Conservation (phyloP, 371 early-diverging fungal genomes). For the Mucor plumbeus region DNA sequence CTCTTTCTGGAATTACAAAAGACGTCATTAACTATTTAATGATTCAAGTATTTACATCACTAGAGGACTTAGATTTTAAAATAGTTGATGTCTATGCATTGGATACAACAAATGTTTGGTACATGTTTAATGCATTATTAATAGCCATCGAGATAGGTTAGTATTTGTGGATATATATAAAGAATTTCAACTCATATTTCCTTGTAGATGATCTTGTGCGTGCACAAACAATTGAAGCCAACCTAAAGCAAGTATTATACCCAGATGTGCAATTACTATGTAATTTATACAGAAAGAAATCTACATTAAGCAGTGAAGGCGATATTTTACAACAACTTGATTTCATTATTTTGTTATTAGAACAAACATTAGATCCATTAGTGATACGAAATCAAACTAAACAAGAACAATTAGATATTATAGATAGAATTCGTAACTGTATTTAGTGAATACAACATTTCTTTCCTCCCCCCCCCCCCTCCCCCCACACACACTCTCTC, state of each 20-base stretch:
- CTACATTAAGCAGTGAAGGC: slow-evolving; percentile 1
- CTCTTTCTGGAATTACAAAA: neutral
- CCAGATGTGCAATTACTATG: slow-evolving; percentile 25
- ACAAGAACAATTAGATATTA: slow-evolving; percentile 11
- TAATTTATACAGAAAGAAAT: slow-evolving; percentile 9
- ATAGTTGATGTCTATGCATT: slow-evolving; percentile 24
- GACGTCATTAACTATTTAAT: slow-evolving; percentile 2
- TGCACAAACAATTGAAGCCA: slow-evolving; percentile 18
- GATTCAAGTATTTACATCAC: slow-evolving; percentile 12
- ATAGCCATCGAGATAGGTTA: slow-evolving; percentile 36
- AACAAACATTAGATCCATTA: slow-evolving; percentile 13
- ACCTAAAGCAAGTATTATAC: slow-evolving; percentile 5
- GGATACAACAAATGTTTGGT: slow-evolving; percentile 14
- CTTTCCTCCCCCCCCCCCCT: too few species aligned
- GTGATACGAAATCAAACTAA: slow-evolving; percentile 14
- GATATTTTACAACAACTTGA: neutral
- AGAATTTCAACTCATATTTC: neutral
- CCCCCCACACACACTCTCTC: too few species aligned
- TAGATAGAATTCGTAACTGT: slow-evolving; percentile 13
- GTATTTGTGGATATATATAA: neutral
- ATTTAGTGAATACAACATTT: slow-evolving; percentile 9
- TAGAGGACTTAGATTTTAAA: slow-evolving; percentile 11
- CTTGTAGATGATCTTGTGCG: slow-evolving; percentile 36
- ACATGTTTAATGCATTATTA: slow-evolving; percentile 30
- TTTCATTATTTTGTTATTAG: slow-evolving; percentile 12